Conservation (phyloP, 345 rosid genomes). For the Citrus trifoliata region DNA sequence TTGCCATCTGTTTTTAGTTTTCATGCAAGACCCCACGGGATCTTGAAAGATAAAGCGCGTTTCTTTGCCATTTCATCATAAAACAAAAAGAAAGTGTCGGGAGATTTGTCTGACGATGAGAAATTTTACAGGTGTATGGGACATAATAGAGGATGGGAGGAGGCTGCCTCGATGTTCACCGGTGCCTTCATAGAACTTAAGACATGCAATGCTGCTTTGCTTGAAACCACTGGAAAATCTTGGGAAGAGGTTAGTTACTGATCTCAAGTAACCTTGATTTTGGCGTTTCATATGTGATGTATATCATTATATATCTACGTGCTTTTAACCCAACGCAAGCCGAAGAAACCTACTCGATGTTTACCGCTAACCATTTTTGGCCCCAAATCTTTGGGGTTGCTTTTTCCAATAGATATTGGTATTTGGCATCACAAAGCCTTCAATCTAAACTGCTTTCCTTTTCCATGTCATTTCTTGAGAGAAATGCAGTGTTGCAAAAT, state of each 20-base stretch:
- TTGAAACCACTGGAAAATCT: slow-evolving; percentile 79
- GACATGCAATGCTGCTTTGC: slow-evolving; percentile 98
- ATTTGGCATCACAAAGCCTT: not conserved
- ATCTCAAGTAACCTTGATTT: not conserved
- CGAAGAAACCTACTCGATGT: no score
- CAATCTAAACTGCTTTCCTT: not conserved
- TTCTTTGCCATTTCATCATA: not conserved
- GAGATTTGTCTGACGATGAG: not conserved
- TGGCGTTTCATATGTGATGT: not conserved
- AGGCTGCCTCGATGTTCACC: slow-evolving; percentile 83
- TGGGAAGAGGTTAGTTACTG: slow-evolving; percentile 76
- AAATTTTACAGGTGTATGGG: slow-evolving; percentile 81
- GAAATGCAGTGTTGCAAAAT: not conserved
- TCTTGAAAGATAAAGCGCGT: not conserved
- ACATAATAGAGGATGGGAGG: slow-evolving; percentile 99
- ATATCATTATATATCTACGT: not conserved
- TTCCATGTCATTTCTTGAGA: not conserved
- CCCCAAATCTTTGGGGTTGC: no score
- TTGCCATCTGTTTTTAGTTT: not conserved
- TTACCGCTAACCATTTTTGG: no score
- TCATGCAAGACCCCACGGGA: not conserved
- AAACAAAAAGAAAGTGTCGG: not conserved
- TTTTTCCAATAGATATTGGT: not conserved
- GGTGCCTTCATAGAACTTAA: slow-evolving; percentile 76
- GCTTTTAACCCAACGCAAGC: no score